Conservation (phyloP, 2,329 filamentous ascomycete genomes). For the Macroventuria anomochaeta region DNA sequence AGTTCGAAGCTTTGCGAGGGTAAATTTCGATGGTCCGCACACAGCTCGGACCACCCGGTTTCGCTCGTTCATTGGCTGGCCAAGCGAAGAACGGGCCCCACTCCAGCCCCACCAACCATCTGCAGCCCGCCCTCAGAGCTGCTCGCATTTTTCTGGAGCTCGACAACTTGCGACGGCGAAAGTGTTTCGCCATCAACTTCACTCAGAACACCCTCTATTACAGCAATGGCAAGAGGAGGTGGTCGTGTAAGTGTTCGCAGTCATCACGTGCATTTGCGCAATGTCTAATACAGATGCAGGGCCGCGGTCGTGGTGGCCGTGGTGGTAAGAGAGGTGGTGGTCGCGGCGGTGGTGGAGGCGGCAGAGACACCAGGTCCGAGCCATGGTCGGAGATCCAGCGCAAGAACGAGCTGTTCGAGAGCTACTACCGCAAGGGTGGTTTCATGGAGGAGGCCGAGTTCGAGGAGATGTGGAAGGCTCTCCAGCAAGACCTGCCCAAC, state of each 20-base stretch:
- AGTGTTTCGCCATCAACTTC: conserved; percentile 12
- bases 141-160: conserved; percentile 36
- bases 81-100: neutral
- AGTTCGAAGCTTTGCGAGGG: conserved; percentile 11
- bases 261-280: conserved; percentile 1
- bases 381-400: conserved; percentile 68
- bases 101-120: conserved; percentile 9
- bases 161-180: conserved; percentile 30
- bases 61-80: neutral
- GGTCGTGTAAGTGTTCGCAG: conserved; percentile 33
- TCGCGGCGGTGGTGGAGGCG: conserved; percentile 38
- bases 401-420: conserved; percentile 83
- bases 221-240: conserved; percentile 39
- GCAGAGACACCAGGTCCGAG: conserved; percentile 40
- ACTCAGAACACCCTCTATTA: conserved; percentile 17
- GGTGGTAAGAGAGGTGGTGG: conserved; percentile 40
- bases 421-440: conserved; percentile 76
- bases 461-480: conserved; percentile 80
- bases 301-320: conserved; percentile 41
- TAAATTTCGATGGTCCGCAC: conserved; percentile 18
- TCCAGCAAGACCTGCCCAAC: conserved; percentile 88
- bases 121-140: conserved; percentile 20
- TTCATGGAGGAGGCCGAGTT: conserved; percentile 80
- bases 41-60: conserved; percentile 27
- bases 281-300: conserved; percentile 29